Percentiles rank a stretch among this genome's conserved stretches.
These are phyloP conservation scores for Nakazawaea ishiwadae DNA, from an alignment of 805 yeast species.

Conservation along the genomic window DNA sequence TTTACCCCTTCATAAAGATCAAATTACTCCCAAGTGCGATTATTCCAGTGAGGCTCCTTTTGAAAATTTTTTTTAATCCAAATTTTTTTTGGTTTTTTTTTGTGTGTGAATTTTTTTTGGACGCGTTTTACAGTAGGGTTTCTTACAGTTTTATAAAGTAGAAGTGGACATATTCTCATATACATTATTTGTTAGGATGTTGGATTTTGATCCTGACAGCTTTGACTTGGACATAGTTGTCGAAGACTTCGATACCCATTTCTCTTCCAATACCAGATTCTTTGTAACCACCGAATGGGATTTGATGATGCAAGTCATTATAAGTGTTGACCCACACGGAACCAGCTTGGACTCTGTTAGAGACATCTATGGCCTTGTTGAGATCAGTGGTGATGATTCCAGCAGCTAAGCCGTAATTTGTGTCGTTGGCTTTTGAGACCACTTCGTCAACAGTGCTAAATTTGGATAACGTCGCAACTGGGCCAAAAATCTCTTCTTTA, in stretches of 20 bases:
- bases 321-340: conserved; percentile 77
- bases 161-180: background rate
- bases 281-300: conserved; percentile 80
- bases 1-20: no score
- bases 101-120: no score
- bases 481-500: conserved; percentile 75
- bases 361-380: conserved; percentile 56
- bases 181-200: background rate
- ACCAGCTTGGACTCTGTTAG: conserved; percentile 66
- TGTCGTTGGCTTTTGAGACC: conserved; percentile 58
- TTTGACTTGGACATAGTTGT: conserved; percentile 69
- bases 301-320: conserved; percentile 68
- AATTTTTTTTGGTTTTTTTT: no score
- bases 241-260: conserved; percentile 76
- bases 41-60: no score
- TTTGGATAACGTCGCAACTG: conserved; percentile 66
- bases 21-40: no score
- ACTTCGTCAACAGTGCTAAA: conserved; percentile 66
- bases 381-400: conserved; percentile 66
- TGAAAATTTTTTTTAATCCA: no score
- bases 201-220: conserved; percentile 51
- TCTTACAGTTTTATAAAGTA: no score
- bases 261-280: conserved; percentile 83
- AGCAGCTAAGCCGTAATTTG: conserved; percentile 76
- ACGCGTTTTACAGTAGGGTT: no score